Evolutionary conservation across 1,139 yeast species (phyloP).

Genomic region (Debaryomycetaceae sp.): DNA sequence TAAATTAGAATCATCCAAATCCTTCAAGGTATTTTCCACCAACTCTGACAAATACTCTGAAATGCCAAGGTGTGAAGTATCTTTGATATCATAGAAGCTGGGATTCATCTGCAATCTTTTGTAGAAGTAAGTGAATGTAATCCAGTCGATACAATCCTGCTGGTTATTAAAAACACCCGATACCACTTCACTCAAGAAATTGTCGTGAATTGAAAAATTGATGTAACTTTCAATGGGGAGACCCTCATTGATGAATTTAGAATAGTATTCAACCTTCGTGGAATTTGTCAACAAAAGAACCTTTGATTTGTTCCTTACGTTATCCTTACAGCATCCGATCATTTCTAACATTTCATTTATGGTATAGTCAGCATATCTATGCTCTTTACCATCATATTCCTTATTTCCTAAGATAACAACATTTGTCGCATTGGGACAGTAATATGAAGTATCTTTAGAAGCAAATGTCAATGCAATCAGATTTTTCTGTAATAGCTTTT

Average conservation of each 20-base stretch:
- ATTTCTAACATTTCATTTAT: slow-evolving; percentile 66
- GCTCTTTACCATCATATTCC: slow-evolving; percentile 69
- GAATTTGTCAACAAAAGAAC: slow-evolving; percentile 58
- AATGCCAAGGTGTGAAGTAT: slow-evolving; percentile 61
- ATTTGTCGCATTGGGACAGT: slow-evolving; percentile 49
- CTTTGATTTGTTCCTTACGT: slow-evolving; percentile 18
- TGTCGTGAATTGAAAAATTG: slow-evolving; percentile 57
- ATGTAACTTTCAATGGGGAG: slow-evolving; percentile 82
- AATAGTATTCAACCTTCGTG: slow-evolving; percentile 59
- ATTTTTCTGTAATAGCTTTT: slow-evolving; percentile 47
- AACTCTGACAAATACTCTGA: slow-evolving; percentile 81
- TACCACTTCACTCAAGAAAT: slow-evolving; percentile 67
- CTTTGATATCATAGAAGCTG: slow-evolving; percentile 76
- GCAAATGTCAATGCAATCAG: slow-evolving; percentile 54
- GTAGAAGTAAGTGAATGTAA: slow-evolving; percentile 81
- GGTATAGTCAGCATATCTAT: slow-evolving; percentile 65
- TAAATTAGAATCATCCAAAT: slow-evolving; percentile 57
- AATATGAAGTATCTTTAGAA: slow-evolving; percentile 51
- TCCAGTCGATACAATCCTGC: slow-evolving; percentile 89
- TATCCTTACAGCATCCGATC: slow-evolving; percentile 57
- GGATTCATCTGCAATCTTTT: slow-evolving; percentile 80
- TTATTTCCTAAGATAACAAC: slow-evolving; percentile 73
- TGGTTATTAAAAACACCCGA: slow-evolving; percentile 60
- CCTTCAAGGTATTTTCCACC: slow-evolving; percentile 70
- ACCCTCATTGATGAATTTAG: slow-evolving; percentile 67